Conservation (phyloP, 2,329 filamentous ascomycete genomes). For the Beauveria asiatica region DNA sequence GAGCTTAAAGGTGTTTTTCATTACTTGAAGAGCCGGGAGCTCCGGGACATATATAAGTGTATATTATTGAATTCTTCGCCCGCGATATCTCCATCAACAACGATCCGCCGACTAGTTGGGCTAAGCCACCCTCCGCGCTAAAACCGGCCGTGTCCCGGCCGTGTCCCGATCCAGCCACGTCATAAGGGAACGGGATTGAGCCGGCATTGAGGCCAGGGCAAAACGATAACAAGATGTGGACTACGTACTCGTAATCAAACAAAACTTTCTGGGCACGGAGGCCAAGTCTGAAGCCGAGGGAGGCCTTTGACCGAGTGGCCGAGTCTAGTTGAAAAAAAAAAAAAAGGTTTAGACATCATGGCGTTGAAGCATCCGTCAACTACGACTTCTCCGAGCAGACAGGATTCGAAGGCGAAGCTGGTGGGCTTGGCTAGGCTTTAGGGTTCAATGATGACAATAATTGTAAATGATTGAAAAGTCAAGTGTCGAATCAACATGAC, state of each 20-base stretch:
- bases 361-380: neutral
- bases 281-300: neutral
- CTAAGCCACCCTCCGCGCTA: neutral
- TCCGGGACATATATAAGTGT: neutral
- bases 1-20: neutral
- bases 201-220: conserved; percentile 1
- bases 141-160: neutral
- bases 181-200: conserved; percentile 2
- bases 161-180: neutral
- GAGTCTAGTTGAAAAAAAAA: neutral
- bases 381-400: neutral
- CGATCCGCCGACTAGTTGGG: neutral
- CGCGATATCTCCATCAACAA: neutral
- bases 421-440: neutral
- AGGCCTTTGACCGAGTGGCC: neutral
- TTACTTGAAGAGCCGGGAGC: neutral
- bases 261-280: no score
- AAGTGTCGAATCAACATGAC: neutral
- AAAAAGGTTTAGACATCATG: neutral
- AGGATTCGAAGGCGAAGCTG: neutral
- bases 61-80: neutral
- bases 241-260: no score
- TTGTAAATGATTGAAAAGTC: neutral
- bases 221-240: no score
- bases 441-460: neutral